Percentiles rank a stretch among this genome's conserved stretches.
These are phyloP conservation scores for Pezicula radicicola DNA, from an alignment of 2,329 filamentous ascomycete genomes.

Conservation along the genomic window DNA sequence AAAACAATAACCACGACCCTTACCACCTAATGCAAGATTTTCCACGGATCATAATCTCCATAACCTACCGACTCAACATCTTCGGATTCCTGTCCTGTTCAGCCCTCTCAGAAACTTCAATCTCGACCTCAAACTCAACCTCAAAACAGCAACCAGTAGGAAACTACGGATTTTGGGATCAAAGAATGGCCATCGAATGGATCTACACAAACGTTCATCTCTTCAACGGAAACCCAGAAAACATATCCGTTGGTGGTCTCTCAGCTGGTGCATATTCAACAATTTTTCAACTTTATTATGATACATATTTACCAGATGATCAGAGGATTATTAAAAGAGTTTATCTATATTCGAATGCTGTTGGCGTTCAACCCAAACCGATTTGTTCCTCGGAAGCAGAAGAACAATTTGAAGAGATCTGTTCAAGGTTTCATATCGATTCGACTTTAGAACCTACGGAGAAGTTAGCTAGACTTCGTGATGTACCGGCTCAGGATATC, in stretches of 20 bases:
- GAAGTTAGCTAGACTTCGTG: constrained; percentile 30
- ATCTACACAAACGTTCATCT: constrained; percentile 39
- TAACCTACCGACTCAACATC: constrained; percentile 45
- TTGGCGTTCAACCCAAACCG: constrained; percentile 37
- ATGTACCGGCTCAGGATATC: constrained; percentile 21
- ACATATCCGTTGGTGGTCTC: constrained; percentile 39
- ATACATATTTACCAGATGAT: not conserved
- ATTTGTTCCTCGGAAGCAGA: constrained; percentile 7
- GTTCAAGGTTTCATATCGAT: constrained; percentile 28
- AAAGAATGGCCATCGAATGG: constrained; percentile 47
- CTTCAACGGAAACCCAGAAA: constrained; percentile 37
- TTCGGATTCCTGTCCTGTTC: constrained; percentile 45
- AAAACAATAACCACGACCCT: constrained; percentile 37
- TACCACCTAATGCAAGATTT: constrained; percentile 24
- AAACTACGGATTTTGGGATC: constrained; percentile 43
- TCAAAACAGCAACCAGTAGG: constrained; percentile 17
- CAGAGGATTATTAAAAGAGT: not conserved
- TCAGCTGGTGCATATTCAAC: constrained; percentile 40
- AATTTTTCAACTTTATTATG: constrained; percentile 1
- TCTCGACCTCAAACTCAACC: not conserved
- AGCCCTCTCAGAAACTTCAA: constrained; percentile 23
- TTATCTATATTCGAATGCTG: constrained; percentile 33
- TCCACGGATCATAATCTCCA: constrained; percentile 33
- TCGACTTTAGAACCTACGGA: constrained; percentile 11
- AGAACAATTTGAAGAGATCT: constrained; percentile 38